Base-by-base conservation (phyloP, 1,139 yeast species). In the Nematodospora anomalae region DNA sequence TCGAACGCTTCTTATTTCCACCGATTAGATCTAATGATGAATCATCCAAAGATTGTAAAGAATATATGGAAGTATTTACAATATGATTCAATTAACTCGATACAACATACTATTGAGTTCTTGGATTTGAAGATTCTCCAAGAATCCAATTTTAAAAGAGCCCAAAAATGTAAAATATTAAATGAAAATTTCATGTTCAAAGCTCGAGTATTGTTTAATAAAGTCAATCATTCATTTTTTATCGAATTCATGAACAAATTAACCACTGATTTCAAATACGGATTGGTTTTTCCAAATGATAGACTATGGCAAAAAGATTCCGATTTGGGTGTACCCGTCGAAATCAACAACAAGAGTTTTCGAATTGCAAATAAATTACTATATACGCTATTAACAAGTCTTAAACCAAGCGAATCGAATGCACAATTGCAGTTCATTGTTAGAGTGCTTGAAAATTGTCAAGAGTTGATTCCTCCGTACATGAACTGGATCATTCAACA, bases 321-420 rank as follows among this genome's bases (percentile, higher is more conserved):
- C 6, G 43, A 48, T 22, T 30, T 46, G 6, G 60, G 58, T 18
- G 67, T 61, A 4, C 49, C 58, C 0, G 51, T 74, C 5, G 48
- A 50, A 4, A 61, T 76, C 11, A 74, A 77, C 46, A 72, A 71
- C 34, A 69, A 64, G 35, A 60, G 62, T 4, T 83, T 80, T 60
- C 75, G 65, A 45, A 65, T 83, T 24, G 72, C 80, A 49, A 90
- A 90, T 56, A 82, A 82, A 50, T 65, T 83, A 25, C 58, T 89
- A 3, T 80, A 79, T 49, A 73, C 81, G 2, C 60, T 88, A 6
- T 54, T 88, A 16, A 79, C 80, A 7, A 65, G 72, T 16, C 66
- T 90, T 46, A 87, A 85, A 51, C 95, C 97, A 0, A 83, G 92
- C 87, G 90, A 85, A 45, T 82, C 84, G 44, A 71, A 71, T 12